These are phyloP conservation scores for Volutella citrinella DNA, from an alignment of 2,329 filamentous ascomycete genomes.

Conservation along the genomic window DNA sequence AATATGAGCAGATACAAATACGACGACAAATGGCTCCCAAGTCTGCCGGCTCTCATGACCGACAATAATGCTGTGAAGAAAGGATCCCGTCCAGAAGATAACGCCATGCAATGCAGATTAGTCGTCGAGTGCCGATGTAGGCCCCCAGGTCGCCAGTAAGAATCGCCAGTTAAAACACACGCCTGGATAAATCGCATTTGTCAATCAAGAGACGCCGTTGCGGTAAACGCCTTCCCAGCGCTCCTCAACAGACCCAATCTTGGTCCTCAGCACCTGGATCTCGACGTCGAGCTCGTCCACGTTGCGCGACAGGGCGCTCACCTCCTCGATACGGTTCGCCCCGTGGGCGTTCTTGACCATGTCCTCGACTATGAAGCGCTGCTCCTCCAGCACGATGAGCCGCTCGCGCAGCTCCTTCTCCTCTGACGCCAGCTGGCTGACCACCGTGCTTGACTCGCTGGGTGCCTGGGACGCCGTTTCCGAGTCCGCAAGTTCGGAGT, in stretches of 20 bases:
- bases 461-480: slow-evolving; percentile 43
- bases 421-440: slow-evolving; percentile 68
- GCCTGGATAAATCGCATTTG: too few relatives aligned
- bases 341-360: slow-evolving; percentile 79
- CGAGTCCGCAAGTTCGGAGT: slow-evolving; percentile 43
- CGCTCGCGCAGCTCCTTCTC: slow-evolving; percentile 79
- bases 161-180: too few relatives aligned
- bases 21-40: too few relatives aligned
- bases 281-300: slow-evolving; percentile 78
- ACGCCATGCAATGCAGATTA: too few relatives aligned
- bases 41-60: too few relatives aligned
- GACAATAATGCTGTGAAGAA: too few relatives aligned
- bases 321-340: slow-evolving; percentile 80
- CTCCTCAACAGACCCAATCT: slow-evolving; percentile 64
- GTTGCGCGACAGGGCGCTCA: slow-evolving; percentile 74
- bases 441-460: slow-evolving; percentile 52
- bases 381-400: slow-evolving; percentile 83
- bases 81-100: too few relatives aligned
- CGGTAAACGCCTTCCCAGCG: slow-evolving; percentile 53
- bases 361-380: slow-evolving; percentile 81
- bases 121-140: too few relatives aligned
- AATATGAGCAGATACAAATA: too few relatives aligned
- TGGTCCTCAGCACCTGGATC: slow-evolving; percentile 65
- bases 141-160: too few relatives aligned
- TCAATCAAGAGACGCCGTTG: slow-evolving; percentile 21